phyloP scores from a whole-genome alignment of 345 rosid species.

The Raphanus sativus region DNA sequence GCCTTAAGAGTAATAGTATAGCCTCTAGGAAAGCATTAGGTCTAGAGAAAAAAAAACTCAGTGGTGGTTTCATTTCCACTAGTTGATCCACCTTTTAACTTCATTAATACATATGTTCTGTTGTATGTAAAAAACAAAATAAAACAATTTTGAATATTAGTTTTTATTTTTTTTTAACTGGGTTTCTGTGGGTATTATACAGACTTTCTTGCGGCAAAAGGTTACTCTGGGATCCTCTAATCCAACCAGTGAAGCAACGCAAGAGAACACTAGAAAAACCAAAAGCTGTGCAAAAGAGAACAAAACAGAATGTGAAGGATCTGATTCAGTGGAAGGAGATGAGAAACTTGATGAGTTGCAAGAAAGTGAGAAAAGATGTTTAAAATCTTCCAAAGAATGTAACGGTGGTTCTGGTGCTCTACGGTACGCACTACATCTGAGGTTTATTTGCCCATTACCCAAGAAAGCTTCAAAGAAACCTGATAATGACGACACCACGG shows the following conservation, averaged over 20 bases:
- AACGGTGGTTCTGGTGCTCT: slow-evolving; percentile 60
- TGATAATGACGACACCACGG: slow-evolving; percentile 40
- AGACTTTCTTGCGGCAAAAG: slow-evolving; percentile 96
- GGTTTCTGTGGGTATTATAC: not conserved
- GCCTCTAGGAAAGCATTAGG: slow-evolving; percentile 14
- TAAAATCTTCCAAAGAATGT: slow-evolving; percentile 52
- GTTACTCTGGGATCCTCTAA: slow-evolving; percentile 65
- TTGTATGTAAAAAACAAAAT: not conserved
- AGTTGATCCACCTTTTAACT: not conserved
- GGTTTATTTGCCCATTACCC: slow-evolving; percentile 66
- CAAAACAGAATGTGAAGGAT: slow-evolving; percentile 38
- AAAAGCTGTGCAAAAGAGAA: slow-evolving; percentile 26
- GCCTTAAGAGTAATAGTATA: not conserved
- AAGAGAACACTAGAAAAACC: slow-evolving; percentile 36
- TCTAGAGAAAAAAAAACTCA: not conserved
- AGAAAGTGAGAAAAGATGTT: slow-evolving; percentile 36
- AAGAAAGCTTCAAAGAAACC: slow-evolving; percentile 61
- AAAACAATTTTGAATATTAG: not conserved
- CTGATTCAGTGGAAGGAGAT: slow-evolving; percentile 34
- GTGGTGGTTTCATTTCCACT: not conserved
- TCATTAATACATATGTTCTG: not conserved
- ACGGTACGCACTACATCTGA: slow-evolving; percentile 90
- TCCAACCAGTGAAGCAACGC: slow-evolving; percentile 45
- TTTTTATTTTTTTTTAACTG: slow-evolving; percentile 1
- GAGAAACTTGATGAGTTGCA: slow-evolving; percentile 35